Evolutionary conservation across 2,329 filamentous ascomycete species (phyloP).

Genomic region (Penicillium fuscoglaucum): DNA sequence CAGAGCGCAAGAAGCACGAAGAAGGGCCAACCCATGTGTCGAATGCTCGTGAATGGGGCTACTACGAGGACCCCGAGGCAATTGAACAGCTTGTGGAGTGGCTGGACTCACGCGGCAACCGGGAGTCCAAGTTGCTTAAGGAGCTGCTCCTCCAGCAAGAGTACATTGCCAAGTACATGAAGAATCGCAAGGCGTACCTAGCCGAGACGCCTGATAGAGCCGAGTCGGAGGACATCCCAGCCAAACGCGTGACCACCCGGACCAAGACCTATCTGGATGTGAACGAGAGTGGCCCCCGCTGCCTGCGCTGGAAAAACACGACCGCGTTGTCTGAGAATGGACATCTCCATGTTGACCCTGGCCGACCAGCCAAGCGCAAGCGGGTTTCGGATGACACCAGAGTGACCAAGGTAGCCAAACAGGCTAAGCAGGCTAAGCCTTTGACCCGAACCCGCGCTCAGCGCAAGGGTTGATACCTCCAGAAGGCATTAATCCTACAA

Average conservation of each 20-base stretch:
- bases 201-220: constrained; percentile 52
- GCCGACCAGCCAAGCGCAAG: constrained; percentile 53
- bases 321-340: constrained; percentile 60
- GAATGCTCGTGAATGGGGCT: constrained; percentile 83
- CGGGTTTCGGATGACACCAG: constrained; percentile 43
- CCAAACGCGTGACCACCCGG: constrained; percentile 61
- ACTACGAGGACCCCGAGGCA: constrained; percentile 76
- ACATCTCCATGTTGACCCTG: constrained; percentile 61
- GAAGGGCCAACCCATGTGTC: constrained; percentile 79
- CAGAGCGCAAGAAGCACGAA: constrained; percentile 79
- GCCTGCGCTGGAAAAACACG: constrained; percentile 65
- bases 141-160: constrained; percentile 77
- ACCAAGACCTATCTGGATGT: constrained; percentile 60
- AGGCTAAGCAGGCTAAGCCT: constrained; percentile 54
- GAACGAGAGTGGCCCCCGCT: constrained; percentile 54
- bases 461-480: constrained; percentile 26
- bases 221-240: constrained; percentile 47
- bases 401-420: constrained; percentile 41
- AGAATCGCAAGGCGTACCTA: constrained; percentile 73
- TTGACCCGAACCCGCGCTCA: constrained; percentile 51
- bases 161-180: constrained; percentile 76
- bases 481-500: background rate
- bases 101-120: constrained; percentile 82
- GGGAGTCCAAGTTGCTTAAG: constrained; percentile 84
- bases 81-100: constrained; percentile 79